Conservation (phyloP, 768 basidiomycete species). For the Rhodosporidiobolus odoratus region DNA sequence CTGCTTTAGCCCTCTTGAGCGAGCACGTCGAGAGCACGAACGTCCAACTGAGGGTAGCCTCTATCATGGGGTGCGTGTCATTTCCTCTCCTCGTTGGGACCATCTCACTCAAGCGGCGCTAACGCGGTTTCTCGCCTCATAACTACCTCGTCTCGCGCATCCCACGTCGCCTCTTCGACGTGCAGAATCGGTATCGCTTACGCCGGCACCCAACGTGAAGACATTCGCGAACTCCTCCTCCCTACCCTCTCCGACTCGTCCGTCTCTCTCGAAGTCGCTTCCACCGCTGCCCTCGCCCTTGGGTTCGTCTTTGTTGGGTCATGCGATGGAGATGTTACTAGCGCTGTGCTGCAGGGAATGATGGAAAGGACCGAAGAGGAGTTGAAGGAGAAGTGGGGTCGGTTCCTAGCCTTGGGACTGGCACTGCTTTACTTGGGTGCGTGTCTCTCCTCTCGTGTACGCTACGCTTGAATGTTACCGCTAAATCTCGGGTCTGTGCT, state of each 20-base stretch:
- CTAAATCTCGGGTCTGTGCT: not conserved
- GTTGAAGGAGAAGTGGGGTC: slow-evolving; percentile 86
- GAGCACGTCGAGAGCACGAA: slow-evolving; percentile 87
- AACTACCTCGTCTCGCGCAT: not conserved
- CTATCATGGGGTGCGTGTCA: slow-evolving; percentile 63
- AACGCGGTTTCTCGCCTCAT: not conserved
- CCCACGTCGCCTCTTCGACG: not conserved
- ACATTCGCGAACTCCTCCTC: slow-evolving; percentile 68
- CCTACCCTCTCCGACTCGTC: slow-evolving; percentile 76
- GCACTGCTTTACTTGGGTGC: slow-evolving; percentile 84
- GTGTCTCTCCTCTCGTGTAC: slow-evolving; percentile 36
- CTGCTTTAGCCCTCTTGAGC: slow-evolving; percentile 79
- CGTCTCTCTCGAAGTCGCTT: slow-evolving; percentile 79
- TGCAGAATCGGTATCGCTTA: slow-evolving; percentile 81
- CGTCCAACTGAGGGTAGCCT: slow-evolving; percentile 71
- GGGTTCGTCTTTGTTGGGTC: slow-evolving; percentile 96
- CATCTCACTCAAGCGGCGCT: not conserved
- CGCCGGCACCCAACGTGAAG: slow-evolving; percentile 84
- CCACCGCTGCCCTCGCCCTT: slow-evolving; percentile 76
- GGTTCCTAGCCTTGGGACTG: slow-evolving; percentile 82
- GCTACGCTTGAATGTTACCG: not conserved
- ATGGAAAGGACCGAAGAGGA: slow-evolving; percentile 64
- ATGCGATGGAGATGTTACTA: slow-evolving; percentile 85
- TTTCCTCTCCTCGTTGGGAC: not conserved
- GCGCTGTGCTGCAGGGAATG: slow-evolving; percentile 79